phyloP scores from a whole-genome alignment of 2,329 filamentous ascomycete species.

The Beauveria sp. region DNA sequence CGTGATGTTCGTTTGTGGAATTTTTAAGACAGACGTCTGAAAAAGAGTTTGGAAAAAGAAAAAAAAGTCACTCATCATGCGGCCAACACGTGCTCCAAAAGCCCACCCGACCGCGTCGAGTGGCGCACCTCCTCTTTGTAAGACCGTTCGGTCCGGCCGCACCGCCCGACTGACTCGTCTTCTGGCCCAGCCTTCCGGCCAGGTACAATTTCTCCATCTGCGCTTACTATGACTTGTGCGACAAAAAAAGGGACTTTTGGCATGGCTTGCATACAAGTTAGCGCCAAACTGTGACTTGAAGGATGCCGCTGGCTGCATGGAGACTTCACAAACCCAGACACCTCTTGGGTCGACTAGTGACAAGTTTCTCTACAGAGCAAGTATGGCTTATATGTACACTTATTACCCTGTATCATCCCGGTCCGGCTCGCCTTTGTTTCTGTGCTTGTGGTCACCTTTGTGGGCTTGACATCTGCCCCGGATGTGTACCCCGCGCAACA shows the following conservation, averaged over 20 bases:
- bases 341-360: neutral
- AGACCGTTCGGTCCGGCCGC: neutral
- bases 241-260: neutral
- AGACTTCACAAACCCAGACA: neutral
- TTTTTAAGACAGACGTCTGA: neutral
- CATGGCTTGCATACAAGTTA: neutral
- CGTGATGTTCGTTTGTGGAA: neutral
- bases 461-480: too few relatives aligned
- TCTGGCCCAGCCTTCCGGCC: neutral
- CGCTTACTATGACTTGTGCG: neutral
- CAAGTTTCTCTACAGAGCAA: too few relatives aligned
- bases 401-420: too few relatives aligned
- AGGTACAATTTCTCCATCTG: neutral
- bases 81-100: neutral
- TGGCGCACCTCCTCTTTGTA: conserved; percentile 6
- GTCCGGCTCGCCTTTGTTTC: too few relatives aligned
- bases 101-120: neutral
- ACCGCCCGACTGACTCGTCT: neutral
- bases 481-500: too few relatives aligned
- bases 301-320: neutral
- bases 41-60: neutral
- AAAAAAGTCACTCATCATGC: neutral
- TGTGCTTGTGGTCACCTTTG: too few relatives aligned
- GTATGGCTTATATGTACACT: too few relatives aligned
- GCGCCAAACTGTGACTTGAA: neutral